A percentile compares a stretch with the other conserved stretches of the same genome.
Conservation (phyloP, 371 early-diverging fungal genomes). For the Apophysomyces variabilis region DNA sequence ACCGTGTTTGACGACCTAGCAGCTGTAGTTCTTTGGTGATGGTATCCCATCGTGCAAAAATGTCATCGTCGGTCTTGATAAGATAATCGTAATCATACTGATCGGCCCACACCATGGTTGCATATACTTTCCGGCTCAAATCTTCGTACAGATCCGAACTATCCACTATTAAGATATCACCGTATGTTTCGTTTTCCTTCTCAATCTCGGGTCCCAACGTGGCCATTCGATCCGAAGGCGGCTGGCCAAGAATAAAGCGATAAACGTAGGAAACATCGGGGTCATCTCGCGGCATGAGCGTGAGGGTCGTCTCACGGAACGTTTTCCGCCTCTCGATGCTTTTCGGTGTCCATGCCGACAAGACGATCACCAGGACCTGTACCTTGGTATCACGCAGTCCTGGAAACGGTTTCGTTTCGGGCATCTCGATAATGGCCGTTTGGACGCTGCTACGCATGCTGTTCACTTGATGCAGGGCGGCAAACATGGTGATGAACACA, state of each 20-base stretch:
- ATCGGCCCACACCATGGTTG: slow-evolving; percentile 59
- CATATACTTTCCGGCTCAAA: slow-evolving; percentile 57
- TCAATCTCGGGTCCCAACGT: slow-evolving; percentile 42
- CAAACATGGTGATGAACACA: slow-evolving; percentile 52
- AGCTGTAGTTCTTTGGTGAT: slow-evolving; percentile 55
- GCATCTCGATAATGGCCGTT: slow-evolving; percentile 26
- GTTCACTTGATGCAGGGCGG: slow-evolving; percentile 41
- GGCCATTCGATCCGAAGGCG: slow-evolving; percentile 37
- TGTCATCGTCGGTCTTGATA: slow-evolving; percentile 70
- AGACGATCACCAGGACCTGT: slow-evolving; percentile 56
- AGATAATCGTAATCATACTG: slow-evolving; percentile 62
- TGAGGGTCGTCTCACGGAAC: slow-evolving; percentile 62
- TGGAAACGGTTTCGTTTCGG: slow-evolving; percentile 21
- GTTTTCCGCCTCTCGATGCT: slow-evolving; percentile 51
- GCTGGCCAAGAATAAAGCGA: slow-evolving; percentile 59
- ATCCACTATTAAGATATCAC: slow-evolving; percentile 53
- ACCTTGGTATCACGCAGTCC: slow-evolving; percentile 36
- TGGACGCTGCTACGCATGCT: slow-evolving; percentile 30
- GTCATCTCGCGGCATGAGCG: slow-evolving; percentile 53
- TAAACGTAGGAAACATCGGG: slow-evolving; percentile 50
- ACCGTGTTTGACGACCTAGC: slow-evolving; percentile 55
- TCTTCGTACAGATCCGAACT: slow-evolving; percentile 56
- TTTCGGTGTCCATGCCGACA: slow-evolving; percentile 63
- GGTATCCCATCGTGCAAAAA: slow-evolving; percentile 69
- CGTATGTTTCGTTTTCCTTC: slow-evolving; percentile 42